Conservation (phyloP, 805 yeast genomes). For the Yamadazyma laniorum region DNA sequence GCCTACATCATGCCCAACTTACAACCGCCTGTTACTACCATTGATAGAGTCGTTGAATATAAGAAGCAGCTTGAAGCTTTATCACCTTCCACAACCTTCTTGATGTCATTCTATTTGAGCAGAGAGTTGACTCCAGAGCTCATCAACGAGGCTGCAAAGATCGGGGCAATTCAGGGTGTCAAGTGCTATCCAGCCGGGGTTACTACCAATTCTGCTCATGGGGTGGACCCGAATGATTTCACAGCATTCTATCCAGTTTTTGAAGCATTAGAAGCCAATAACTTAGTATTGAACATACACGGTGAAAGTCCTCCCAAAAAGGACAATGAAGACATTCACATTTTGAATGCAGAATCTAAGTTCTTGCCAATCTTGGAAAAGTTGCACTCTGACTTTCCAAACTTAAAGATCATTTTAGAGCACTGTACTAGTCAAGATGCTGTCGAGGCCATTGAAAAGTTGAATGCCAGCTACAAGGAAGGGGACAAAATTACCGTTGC, state of each 20-base stretch:
- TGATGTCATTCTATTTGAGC: constrained; percentile 86
- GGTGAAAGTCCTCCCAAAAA: constrained; percentile 84
- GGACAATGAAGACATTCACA: constrained; percentile 66
- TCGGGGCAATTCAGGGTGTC: constrained; percentile 75
- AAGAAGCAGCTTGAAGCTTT: constrained; percentile 58
- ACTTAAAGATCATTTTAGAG: constrained; percentile 81
- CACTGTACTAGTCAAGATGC: constrained; percentile 95
- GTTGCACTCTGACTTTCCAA: constrained; percentile 80
- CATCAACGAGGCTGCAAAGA: constrained; percentile 71
- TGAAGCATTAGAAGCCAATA: constrained; percentile 78
- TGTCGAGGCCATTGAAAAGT: constrained; percentile 65
- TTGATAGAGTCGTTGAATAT: constrained; percentile 70
- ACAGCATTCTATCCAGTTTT: constrained; percentile 85
- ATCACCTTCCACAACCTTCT: constrained; percentile 80
- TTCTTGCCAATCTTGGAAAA: constrained; percentile 85
- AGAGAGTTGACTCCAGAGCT: constrained; percentile 82
- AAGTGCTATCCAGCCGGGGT: constrained; percentile 99
- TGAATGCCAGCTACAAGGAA: constrained; percentile 37
- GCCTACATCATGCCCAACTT: constrained; percentile 97
- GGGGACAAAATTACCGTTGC: constrained; percentile 57
- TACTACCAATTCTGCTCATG: constrained; percentile 91
- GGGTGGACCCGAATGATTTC: constrained; percentile 93
- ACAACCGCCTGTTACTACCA: constrained; percentile 84
- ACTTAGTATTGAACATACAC: constrained; percentile 81
- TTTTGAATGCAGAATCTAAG: constrained; percentile 89